A percentile compares a stretch with the other conserved stretches of the same genome.
Evolutionary conservation across 2,329 filamentous ascomycete species (phyloP).

Genomic region (Rutstroemia sp.): DNA sequence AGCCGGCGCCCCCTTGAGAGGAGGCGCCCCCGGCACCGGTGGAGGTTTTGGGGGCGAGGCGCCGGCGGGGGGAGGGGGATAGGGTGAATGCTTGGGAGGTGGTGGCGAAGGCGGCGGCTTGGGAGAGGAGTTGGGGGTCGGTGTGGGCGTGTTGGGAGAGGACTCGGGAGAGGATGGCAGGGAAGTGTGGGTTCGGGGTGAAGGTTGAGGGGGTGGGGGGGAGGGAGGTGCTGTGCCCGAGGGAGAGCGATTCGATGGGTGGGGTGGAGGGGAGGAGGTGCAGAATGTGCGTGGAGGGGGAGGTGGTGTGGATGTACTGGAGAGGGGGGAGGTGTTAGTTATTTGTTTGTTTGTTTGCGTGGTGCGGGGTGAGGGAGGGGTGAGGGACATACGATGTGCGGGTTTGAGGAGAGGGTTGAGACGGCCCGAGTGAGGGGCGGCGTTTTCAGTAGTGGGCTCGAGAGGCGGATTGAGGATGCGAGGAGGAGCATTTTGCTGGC

Average conservation of each 20-base stretch:
- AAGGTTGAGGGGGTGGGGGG: constrained; percentile 56
- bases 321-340: not conserved
- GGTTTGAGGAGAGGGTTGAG: constrained; percentile 26
- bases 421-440: not conserved
- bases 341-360: not conserved
- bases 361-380: not conserved
- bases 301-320: constrained; percentile 51
- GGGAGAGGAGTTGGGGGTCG: constrained; percentile 48
- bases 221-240: constrained; percentile 47
- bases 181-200: constrained; percentile 50
- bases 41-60: constrained; percentile 17
- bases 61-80: not conserved
- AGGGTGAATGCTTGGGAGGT: constrained; percentile 24
- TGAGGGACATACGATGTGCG: constrained; percentile 23
- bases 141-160: constrained; percentile 45
- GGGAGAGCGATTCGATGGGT: constrained; percentile 45
- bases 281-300: constrained; percentile 44
- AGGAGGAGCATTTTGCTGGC: not conserved
- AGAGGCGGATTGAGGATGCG: not conserved
- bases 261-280: constrained; percentile 52
- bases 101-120: constrained; percentile 53
- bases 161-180: constrained; percentile 51
- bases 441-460: not conserved
- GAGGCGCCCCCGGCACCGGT: constrained; percentile 34
- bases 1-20: constrained; percentile 52